Conservation (phyloP, 1,284 basidiomycete species). For the Leucoagaricus sp. region DNA sequence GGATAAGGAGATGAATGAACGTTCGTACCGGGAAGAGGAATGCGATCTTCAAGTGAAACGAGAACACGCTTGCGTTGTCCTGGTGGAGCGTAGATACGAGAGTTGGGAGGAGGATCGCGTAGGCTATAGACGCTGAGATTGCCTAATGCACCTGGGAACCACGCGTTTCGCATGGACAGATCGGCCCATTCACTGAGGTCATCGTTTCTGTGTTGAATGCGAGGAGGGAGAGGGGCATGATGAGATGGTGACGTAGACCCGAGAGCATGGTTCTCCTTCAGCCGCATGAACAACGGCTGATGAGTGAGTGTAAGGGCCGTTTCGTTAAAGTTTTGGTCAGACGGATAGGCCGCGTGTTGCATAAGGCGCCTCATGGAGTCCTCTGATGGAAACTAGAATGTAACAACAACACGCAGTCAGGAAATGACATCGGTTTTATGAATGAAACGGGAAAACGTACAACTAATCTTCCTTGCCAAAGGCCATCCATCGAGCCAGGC, state of each 20-base stretch:
- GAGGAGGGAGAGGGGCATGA: conserved; percentile 32
- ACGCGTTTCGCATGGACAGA: conserved; percentile 55
- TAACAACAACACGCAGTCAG: too few species aligned
- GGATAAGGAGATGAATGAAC: neutral
- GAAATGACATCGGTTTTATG: neutral
- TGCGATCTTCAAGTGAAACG: conserved; percentile 1
- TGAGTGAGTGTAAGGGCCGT: conserved; percentile 28
- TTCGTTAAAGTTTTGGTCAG: conserved; percentile 16
- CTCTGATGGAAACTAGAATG: conserved; percentile 26
- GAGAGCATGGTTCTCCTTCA: conserved; percentile 57
- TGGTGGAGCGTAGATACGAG: conserved; percentile 6
- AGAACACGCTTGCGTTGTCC: neutral
- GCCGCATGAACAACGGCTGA: conserved; percentile 53
- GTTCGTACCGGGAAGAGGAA: neutral
- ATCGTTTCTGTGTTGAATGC: conserved; percentile 15
- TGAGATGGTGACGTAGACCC: conserved; percentile 13
- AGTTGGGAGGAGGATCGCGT: neutral
- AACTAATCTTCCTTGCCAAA: conserved; percentile 62
- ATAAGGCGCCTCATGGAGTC: conserved; percentile 30
- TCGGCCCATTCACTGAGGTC: conserved; percentile 33
- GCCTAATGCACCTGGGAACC: conserved; percentile 42
- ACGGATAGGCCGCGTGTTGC: conserved; percentile 24
- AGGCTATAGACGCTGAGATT: conserved; percentile 14
- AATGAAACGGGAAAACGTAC: conserved; percentile 35
- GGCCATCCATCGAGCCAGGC: conserved; percentile 50